Base-by-base conservation (phyloP, 2,329 filamentous ascomycete genomes). In the Rhynchosporium secalis region DNA sequence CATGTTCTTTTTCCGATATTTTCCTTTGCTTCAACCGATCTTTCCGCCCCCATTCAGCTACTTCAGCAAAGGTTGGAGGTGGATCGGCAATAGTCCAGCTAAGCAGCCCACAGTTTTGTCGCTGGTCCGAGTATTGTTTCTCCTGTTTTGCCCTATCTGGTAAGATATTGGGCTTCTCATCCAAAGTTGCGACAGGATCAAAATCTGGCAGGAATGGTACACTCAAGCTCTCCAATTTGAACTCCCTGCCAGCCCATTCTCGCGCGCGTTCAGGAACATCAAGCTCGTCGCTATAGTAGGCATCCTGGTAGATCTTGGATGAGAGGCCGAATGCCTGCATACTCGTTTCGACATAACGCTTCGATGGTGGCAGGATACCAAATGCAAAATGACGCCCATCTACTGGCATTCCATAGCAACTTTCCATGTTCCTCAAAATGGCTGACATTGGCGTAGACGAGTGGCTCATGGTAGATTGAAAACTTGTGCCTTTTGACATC, bases 231-330 rank as follows among this genome's bases (percentile, higher is more conserved):
- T 86, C 83, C 6, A 97, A 78, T 62, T 86, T 88, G 73, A 96
- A 97, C 69, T 96, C 90, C 68, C 87, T 86, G 3, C 94, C 94
- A 6, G 90, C 94, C 76, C 96, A 98, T 75, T 96, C 92, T 58
- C 91, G 83, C 38, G 82, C 76, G 58, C 88, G 84, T 45, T 88
- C 82, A 12, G 93, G 92, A 0, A 97, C 89, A 75, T 98, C 95
- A 56, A 81, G 82, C 65, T 96, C 91, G 33, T 90, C 82, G 69
- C 92, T 90, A 73, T 96, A 98, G 71, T 88, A 93, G 0, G 93
- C 88, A 72, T 92, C 87, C 74, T 92, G 90, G 66, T 96, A 96
- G 55, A 97, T 83, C 13, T 90, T 82, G 62, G 87, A 80, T 0
- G 90, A 89, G 8, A 86, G 76, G 12, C 81, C 81, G 62, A 80